phyloP scores from a whole-genome alignment of 148 eudicot genomes.

The Cornus controversa region DNA sequence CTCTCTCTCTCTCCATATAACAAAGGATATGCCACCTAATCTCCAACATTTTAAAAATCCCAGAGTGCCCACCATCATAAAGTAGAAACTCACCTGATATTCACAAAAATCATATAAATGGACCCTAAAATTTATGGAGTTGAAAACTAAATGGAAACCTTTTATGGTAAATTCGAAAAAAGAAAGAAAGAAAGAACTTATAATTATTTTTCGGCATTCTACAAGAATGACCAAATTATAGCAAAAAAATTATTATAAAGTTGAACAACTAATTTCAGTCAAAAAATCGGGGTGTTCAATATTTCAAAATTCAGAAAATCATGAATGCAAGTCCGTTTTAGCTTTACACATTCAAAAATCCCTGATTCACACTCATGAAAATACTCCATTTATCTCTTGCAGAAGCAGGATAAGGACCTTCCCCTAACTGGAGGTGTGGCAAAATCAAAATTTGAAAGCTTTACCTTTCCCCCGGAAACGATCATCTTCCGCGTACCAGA shows the following conservation, averaged over 20 bases:
- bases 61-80: background rate
- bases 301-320: background rate
- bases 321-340: background rate
- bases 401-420: background rate
- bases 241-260: background rate
- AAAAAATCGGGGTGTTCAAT: background rate
- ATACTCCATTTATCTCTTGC: background rate
- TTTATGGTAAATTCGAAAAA: background rate
- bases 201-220: background rate
- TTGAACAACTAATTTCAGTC: background rate
- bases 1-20: background rate
- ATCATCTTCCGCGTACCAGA: slow-evolving; percentile 20
- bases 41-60: background rate
- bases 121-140: background rate
- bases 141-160: background rate
- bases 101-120: background rate
- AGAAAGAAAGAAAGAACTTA: too few species aligned
- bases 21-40: background rate
- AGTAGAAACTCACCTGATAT: background rate
- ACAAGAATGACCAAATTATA: background rate
- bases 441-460: background rate
- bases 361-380: slow-evolving; percentile 1
- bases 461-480: slow-evolving; percentile 41
- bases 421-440: background rate
- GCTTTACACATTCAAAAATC: background rate